These are phyloP conservation scores for Cordyceps militaris DNA, from an alignment of 2,329 filamentous ascomycete genomes.

Conservation along the genomic window DNA sequence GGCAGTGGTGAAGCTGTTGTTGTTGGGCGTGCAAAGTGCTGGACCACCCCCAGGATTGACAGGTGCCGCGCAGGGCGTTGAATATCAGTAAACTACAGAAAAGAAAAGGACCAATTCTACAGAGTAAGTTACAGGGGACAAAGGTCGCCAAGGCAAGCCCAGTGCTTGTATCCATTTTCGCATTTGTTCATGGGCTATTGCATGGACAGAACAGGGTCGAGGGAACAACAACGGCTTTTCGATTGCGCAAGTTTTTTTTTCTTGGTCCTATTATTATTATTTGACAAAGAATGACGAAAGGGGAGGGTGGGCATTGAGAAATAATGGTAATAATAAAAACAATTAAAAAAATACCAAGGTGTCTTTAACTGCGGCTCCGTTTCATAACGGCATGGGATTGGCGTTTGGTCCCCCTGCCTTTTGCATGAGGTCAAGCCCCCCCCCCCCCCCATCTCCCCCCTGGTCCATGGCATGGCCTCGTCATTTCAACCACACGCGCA, in stretches of 20 bases:
- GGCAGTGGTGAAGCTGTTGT: neutral
- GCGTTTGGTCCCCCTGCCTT: neutral
- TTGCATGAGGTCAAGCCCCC: neutral
- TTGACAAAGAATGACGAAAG: neutral
- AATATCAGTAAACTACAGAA: neutral
- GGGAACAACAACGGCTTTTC: neutral
- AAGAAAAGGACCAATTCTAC: neutral
- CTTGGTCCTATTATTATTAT: neutral
- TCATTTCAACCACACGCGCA: neutral
- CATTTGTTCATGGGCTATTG: neutral
- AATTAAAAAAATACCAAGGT: neutral
- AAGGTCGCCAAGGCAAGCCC: neutral
- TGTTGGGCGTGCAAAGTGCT: too few relatives aligned
- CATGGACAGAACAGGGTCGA: neutral
- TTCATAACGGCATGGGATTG: neutral
- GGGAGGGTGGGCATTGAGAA: neutral
- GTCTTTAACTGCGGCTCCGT: neutral
- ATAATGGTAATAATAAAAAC: neutral
- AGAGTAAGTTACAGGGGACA: neutral
- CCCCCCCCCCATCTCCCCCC: neutral
- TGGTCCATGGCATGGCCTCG: neutral
- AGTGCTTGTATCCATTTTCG: too few relatives aligned
- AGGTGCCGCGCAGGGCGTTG: neutral
- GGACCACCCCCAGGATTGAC: too few relatives aligned
- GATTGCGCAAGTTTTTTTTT: neutral